Evolutionary conservation across 2,329 filamentous ascomycete genomes (phyloP), one percentile per base, ranked within the genome.

Genomic region (Botrytis squamosa): DNA sequence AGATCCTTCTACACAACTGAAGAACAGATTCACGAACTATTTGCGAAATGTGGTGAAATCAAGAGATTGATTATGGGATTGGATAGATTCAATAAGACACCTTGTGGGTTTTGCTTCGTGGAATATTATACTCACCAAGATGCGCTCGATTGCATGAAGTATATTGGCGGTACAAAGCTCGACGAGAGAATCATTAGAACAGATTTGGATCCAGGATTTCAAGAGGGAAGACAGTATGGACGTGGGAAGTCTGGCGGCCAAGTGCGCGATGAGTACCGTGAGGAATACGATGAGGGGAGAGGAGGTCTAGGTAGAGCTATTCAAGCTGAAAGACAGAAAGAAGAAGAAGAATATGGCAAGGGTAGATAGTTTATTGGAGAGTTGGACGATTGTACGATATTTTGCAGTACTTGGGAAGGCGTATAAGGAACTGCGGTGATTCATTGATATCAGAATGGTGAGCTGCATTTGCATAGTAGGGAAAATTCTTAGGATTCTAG

Each of bases 41-140:
- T 98, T 83, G 91, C 92, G 74, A 97, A 97, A 87, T 95, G 94
- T 83, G 96, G 96, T 80, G 96, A 98, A 85, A 97, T 99, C 84
- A 99, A 99, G 85, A 93, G 96, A 42, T 89, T 99, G 66, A 90
- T 99, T 77, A 99, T 99, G 96, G 96, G 96, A 68, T 90, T 99
- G 70, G 96, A 99, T 82, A 92, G 96, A 74, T 97, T 96, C 86
- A 93, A 92, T 84, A 99, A 99, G 86, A 99, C 96, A 0, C 96
- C 96, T 1, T 99, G 96, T 84, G 96, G 96, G 59, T 99, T 99
- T 87, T 99, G 96, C 87, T 99, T 99, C 81, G 96, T 99, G 80
- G 96, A 99, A 84, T 99, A 99, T 85, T 98, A 98, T 86, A 98
- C 92, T 44, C 96, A 98, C 83, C 92, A 97, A 81, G 96, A 99